phyloP scores from a whole-genome alignment of 2,329 filamentous ascomycete genomes.

The Coniella vitis region DNA sequence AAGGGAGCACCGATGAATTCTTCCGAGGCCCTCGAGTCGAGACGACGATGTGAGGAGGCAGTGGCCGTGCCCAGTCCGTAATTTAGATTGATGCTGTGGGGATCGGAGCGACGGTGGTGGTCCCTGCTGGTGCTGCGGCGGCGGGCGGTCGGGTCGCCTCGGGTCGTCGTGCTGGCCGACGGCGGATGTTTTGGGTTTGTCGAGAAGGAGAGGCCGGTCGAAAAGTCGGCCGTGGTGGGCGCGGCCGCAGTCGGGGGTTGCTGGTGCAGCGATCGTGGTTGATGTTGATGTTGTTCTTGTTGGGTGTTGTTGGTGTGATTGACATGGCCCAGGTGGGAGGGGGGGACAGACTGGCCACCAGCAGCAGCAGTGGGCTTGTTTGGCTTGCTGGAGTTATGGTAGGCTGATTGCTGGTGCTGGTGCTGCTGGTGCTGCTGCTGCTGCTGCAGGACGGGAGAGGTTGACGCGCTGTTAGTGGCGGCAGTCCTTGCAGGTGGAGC shows the following conservation, averaged over 20 bases:
- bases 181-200: neutral
- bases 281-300: neutral
- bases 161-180: constrained; percentile 18
- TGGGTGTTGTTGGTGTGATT: no score
- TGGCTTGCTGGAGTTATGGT: no score
- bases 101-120: constrained; percentile 22
- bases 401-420: neutral
- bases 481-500: constrained; percentile 45
- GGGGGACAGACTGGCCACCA: no score
- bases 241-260: constrained; percentile 37
- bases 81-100: constrained; percentile 23
- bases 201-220: constrained; percentile 28
- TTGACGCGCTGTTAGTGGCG: constrained; percentile 41
- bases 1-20: constrained; percentile 60
- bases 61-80: constrained; percentile 15
- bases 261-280: neutral
- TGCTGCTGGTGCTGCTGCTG: constrained; percentile 2
- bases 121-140: constrained; percentile 11
- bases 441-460: constrained; percentile 27
- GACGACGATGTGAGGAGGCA: constrained; percentile 25
- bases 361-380: no score
- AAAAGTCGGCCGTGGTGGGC: constrained; percentile 39
- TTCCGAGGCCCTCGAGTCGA: constrained; percentile 43
- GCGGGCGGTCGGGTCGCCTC: constrained; percentile 7
- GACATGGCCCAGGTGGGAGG: no score